Evolutionary conservation across 208 protist species (phyloP), one percentile per base, ranked within the genome.

Genomic region (Leishmania martiniquensis): DNA sequence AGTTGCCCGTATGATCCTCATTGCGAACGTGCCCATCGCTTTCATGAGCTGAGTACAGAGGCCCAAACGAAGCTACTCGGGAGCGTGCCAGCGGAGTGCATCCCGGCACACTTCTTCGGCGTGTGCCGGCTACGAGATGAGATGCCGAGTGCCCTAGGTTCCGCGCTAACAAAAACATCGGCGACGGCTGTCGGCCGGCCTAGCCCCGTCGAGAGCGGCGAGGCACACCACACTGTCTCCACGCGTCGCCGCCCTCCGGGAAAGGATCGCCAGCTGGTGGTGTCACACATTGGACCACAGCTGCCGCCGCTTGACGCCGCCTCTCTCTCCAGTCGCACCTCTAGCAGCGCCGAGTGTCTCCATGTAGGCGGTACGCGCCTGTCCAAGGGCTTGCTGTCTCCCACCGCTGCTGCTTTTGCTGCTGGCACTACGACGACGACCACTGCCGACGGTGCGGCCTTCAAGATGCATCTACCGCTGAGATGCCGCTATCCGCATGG

Each of bases 401-500:
- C 69, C 45, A 49, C 71, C 15, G 66, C 57, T 62, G 70, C 39
- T 20, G 39, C 22, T 51, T 32, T 51, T 37, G 42, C 75, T n/a
- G 25, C 52, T 29, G 32, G n/a, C n/a, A n/a, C 32, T 39, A 34
- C 42, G 6, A 45, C 65, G 13, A 15, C 81, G 13, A 77, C 49
- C 9, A 1, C 13, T 29, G 55, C 13, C n/a, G 77, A 76, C n/a
- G 67, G 57, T 17, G 55, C 54, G 12, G 22, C 76, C 29, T 91
- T 92, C 72, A 82, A 85, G 74, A 90, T 94, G 81, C 85, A 83
- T 47, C 85, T 96, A 12, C 92, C 94, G 1, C 68, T 82, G 62
- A 90, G 89, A 78, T 97, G 94, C 87, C 88, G 85, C 75, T 95
- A 95, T 81, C 92, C 94, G 29, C 94, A 97, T 78, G 77, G 73